Evolutionary conservation across 2,329 filamentous ascomycete species (phyloP).

Genomic region (Lachnellula hyalina): DNA sequence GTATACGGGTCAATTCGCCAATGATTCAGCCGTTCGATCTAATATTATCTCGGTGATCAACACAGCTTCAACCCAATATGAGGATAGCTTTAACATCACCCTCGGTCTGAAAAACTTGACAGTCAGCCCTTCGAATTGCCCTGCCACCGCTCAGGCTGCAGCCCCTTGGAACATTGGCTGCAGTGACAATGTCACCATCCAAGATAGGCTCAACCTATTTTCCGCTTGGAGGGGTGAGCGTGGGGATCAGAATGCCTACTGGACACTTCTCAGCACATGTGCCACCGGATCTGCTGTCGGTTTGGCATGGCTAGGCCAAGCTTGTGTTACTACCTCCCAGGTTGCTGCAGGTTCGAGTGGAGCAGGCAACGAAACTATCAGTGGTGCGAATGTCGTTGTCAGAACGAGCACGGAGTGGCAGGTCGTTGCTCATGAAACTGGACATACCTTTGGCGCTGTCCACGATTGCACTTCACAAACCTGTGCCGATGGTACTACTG

Average conservation of each 20-base stretch:
- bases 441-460: conserved; percentile 92
- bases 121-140: conserved; percentile 70
- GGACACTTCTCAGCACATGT: conserved; percentile 71
- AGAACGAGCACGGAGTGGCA: conserved; percentile 85
- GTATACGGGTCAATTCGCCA: conserved; percentile 70
- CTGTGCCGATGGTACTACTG: conserved; percentile 57
- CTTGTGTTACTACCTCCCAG: conserved; percentile 61
- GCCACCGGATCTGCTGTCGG: conserved; percentile 80
- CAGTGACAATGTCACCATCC: conserved; percentile 57
- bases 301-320: conserved; percentile 86
- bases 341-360: conserved; percentile 42
- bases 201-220: conserved; percentile 77
- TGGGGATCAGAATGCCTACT: conserved; percentile 80
- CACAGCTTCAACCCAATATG: conserved; percentile 79
- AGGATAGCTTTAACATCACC: conserved; percentile 89
- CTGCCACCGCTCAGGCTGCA: conserved; percentile 57
- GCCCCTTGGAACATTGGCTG: conserved; percentile 85
- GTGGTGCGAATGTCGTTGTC: conserved; percentile 85
- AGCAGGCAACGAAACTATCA: conserved; percentile 61
- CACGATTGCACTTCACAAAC: conserved; percentile 77
- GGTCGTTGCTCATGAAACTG: conserved; percentile 89
- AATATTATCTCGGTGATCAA: conserved; percentile 85
- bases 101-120: conserved; percentile 84
- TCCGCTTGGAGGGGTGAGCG: conserved; percentile 79
- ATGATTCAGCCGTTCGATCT: conserved; percentile 54